Evolutionary conservation across 768 basidiomycete genomes (phyloP), one percentile per base, ranked within the genome.

Genomic region (Boletus edulis): DNA sequence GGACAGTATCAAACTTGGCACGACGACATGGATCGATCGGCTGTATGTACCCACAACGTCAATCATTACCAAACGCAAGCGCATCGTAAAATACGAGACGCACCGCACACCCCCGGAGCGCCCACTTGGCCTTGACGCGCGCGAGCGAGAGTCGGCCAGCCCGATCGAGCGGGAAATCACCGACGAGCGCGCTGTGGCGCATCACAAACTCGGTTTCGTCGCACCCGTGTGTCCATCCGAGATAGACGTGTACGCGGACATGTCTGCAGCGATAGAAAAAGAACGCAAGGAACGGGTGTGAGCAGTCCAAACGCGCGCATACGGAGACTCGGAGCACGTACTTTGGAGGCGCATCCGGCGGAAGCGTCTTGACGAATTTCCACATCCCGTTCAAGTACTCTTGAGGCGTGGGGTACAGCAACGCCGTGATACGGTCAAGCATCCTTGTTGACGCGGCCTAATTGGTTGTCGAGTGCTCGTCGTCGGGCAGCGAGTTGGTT

Each of bases 221-320:
- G 24, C 57, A 60, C 17, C 68, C 70, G 0, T 57, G 64, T 8
- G 48, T 29, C 70, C 70, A 70, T 5, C 60, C 68, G 20, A 65
- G 45, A 38, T 67, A 70, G n/a, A 70, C 48, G 20, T 71, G 69
- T 6, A 70, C 71, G 34, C 69, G 69, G 47, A 71, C 61, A 41
- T 72, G 69, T 53, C 57, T 57, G 27, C 9, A 29, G 27, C 9
- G 27, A 29, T 29, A 29, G 27, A 29, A 29, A 29, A 29, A 29
- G 27, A 29, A 27, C 27, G 9, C 27, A 27, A 8, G 7, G 27
- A 27, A 29, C 27, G 8, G 11, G 8, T 29, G 27, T 29, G 27
- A 29, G 27, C 27, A 29, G 9, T 29, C 35, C 13, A 12, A 35
- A 15, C 13, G 35, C 14, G 35, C 35, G 35, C 35, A 37, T 37